Conservation (phyloP, 352 stramenopile genomes). For the Hyphochytrium catenoides region DNA sequence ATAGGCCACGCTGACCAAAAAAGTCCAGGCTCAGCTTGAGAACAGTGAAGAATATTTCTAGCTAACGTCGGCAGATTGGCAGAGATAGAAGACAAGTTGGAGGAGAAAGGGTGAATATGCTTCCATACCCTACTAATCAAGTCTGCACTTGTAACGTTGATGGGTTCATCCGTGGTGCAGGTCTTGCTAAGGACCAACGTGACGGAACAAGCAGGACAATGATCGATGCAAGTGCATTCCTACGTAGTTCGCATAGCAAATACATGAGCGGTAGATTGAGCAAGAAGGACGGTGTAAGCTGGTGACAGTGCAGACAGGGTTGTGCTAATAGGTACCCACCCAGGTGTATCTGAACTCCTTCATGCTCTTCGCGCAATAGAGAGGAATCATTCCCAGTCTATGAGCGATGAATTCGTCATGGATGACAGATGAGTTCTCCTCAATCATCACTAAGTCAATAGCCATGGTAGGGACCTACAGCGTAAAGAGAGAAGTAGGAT, state of each 20-base stretch:
- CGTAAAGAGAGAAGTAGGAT: slow-evolving; percentile 4
- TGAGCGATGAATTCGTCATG: slow-evolving; percentile 97
- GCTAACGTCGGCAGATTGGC: too few species aligned
- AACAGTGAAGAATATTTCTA: too few species aligned
- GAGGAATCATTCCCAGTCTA: slow-evolving; percentile 87
- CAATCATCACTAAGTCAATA: slow-evolving; percentile 95
- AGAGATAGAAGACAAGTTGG: too few species aligned
- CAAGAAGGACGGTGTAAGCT: too few species aligned
- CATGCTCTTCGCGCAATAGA: slow-evolving; percentile 58
- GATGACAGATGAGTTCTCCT: slow-evolving; percentile 89
- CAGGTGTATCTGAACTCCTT: slow-evolving; percentile 62
- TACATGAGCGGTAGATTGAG: neutral
- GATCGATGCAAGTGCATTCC: slow-evolving; percentile 78
- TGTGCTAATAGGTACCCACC: too few species aligned
- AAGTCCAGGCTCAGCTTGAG: too few species aligned
- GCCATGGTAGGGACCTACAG: slow-evolving; percentile 78
- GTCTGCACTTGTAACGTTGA: slow-evolving; percentile 32
- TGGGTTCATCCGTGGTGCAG: slow-evolving; percentile 18
- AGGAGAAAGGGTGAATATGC: too few species aligned
- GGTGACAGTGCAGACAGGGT: too few species aligned
- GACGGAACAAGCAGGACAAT: slow-evolving; percentile 86
- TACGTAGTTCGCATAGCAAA: slow-evolving; percentile 9
- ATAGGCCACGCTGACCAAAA: too few species aligned
- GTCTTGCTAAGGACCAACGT: slow-evolving; percentile 87
- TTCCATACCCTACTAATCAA: too few species aligned